A percentile compares a stretch with the other conserved stretches of the same genome.
phyloP scores from a whole-genome alignment of 441 rosid species.

The Daphne laureola region DNA sequence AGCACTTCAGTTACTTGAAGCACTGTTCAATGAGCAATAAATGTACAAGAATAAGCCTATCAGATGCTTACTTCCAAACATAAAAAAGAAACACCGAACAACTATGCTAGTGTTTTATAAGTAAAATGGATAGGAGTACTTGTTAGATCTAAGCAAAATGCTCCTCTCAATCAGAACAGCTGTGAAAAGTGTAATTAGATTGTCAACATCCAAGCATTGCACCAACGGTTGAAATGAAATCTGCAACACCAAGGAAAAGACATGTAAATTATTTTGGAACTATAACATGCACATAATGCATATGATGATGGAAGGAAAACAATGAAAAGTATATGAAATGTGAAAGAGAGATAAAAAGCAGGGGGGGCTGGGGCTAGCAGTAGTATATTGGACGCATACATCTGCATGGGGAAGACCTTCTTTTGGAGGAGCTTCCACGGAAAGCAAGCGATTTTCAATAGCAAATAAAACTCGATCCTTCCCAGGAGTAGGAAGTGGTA shows the following conservation, averaged over 20 bases:
- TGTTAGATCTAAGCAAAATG: constrained; percentile 87
- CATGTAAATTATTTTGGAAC: constrained; percentile 1
- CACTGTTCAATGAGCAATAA: no score
- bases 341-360: constrained; percentile 12
- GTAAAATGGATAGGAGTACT: constrained; percentile 36
- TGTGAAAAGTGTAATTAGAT: constrained; percentile 78
- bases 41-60: no score
- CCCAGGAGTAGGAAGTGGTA: constrained; percentile 94
- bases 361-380: no score
- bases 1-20: no score
- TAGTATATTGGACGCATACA: constrained; percentile 32
- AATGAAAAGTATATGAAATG: constrained; percentile 13
- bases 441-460: constrained; percentile 78
- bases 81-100: no score
- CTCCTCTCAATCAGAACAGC: constrained; percentile 92
- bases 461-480: constrained; percentile 87
- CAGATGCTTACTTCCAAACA: no score
- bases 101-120: neutral
- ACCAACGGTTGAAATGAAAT: constrained; percentile 93
- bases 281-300: neutral
- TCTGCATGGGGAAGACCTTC: constrained; percentile 93
- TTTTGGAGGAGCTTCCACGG: constrained; percentile 89
- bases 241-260: constrained; percentile 38
- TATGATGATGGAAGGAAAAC: constrained; percentile 2
- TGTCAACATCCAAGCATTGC: constrained; percentile 94